Evolutionary conservation across 495 filamentous ascomycete genomes (phyloP), one percentile per base, ranked within the genome.

Genomic region (Hypomontagnella submonticulosa): DNA sequence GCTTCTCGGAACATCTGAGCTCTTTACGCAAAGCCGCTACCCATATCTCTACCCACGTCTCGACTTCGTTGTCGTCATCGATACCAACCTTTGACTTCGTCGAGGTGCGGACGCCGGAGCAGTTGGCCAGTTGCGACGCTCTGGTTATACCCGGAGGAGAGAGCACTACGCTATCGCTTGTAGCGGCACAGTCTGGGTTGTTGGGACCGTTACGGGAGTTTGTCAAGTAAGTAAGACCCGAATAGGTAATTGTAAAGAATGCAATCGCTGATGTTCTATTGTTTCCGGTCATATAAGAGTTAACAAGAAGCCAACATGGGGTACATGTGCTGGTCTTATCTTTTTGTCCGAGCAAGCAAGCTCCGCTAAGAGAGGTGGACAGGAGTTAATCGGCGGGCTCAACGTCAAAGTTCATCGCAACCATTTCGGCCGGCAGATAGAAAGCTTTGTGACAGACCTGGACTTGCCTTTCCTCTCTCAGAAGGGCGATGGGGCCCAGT

Each of bases 251-350:
- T 5, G 30, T 16, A 5, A 43, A 11, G 42, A n/a, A 55, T 18
- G 8, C 15, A 19, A 9, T 40, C 32, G 47, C 63, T 71, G 36
- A 73, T 40, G 10, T 5, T 64, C 40, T 38, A 20, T 13, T 37
- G 40, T 37, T 48, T 47, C 30, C 19, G 2, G 23, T 15, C 9
- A 9, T 8, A 46, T 58, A 46, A 83, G 80, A 62, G 80, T 88
- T n/a, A 66, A 85, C 47, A 85, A 88, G 67, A 93, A 91, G 73
- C 93, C 96, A 15, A 90, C 89, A 13, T 99, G 95, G 95, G 95
- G 95, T 10, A 98, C 95, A 19, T 99, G 95, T 74, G 95, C 95
- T 18, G 95, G 95, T 4, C 83, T 99, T 56, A 97, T 99, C 63
- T 78, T 98, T 36, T 89, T 99, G 43, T 88, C 92, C 10, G 92